Evolutionary conservation across 179 eudicot species (phyloP).

Genomic region (Dionaea muscipula): DNA sequence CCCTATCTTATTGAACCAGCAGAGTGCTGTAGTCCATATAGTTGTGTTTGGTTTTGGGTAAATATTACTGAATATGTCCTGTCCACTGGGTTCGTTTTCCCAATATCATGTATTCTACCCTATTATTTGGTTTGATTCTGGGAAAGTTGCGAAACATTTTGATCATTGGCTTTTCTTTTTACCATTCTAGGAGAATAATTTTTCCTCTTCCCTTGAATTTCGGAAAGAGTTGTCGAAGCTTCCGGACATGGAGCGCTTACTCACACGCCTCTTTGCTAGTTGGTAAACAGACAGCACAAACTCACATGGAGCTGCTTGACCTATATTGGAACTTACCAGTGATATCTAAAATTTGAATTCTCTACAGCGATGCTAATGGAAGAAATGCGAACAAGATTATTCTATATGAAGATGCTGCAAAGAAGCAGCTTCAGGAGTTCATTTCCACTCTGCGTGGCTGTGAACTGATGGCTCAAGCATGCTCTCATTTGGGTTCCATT

Average conservation of each 20-base stretch:
- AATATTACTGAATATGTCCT: too few relatives aligned
- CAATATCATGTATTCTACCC: neutral
- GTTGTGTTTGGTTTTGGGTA: too few relatives aligned
- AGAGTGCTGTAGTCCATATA: too few relatives aligned
- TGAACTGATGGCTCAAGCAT: conserved; percentile 58
- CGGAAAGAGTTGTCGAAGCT: conserved; percentile 65
- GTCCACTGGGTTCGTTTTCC: too few relatives aligned
- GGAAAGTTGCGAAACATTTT: neutral
- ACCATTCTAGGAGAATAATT: conserved; percentile 41
- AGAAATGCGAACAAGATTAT: conserved; percentile 76
- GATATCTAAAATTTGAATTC: conserved; percentile 8
- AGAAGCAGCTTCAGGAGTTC: conserved; percentile 88
- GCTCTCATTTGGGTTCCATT: conserved; percentile 60
- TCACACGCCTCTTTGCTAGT: conserved; percentile 72
- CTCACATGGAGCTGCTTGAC: neutral
- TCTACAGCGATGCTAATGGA: conserved; percentile 79
- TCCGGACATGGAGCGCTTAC: conserved; percentile 95
- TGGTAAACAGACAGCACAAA: conserved; percentile 29
- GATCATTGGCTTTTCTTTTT: conserved; percentile 8
- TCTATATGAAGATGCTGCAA: conserved; percentile 87
- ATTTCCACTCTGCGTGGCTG: conserved; percentile 78
- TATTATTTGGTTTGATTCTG: neutral
- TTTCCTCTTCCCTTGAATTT: conserved; percentile 54
- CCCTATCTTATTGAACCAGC: too few relatives aligned
- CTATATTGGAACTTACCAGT: conserved; percentile 7